Evolutionary conservation across 139 green algal species (phyloP), one percentile per base, ranked within the genome.

Genomic region (Zygnema circumcarinatum): DNA sequence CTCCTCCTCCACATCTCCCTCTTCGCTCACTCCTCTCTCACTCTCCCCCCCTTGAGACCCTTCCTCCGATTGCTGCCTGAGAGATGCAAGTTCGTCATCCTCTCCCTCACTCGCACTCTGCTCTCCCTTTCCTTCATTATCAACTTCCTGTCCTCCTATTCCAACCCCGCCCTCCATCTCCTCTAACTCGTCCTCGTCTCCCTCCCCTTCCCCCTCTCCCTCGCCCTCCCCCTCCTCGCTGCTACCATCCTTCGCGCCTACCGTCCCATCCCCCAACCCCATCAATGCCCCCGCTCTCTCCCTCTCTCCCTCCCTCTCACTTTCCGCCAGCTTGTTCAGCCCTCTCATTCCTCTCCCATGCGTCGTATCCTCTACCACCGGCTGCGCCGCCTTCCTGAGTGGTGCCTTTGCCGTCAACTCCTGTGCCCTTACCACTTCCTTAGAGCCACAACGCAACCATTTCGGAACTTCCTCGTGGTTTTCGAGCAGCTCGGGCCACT

Each of bases 1-100:
- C 22, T 85, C 79, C 54, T 85, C 79, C 32, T 85, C 79, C 62
- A 25, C 79, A 32, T 85, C 79, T 35, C 76, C 79, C 32, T 85
- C 79, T 85, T 85, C 79, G n/a, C 54, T 32, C 42, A 16, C 54
- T 85, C 68, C 79, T 83, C 62, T 22, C 76, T 67, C n/a, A n/a
- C 16, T 54, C 31, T 21, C 76, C 1, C 39, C 41, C 38, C 52
- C 53, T 83, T 35, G 16, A 80, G 36, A 38, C 25, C 76, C 76
- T 25, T 83, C 76, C 1, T 83, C 76, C n/a, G 29, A 35, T n/a
- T 35, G 29, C n/a, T n/a, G 29, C n/a, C 56, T 72, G 29, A 35
- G 29, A 35, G 29, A 72, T 72, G 29, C n/a, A 29, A n/a, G 56
- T n/a, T 36, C 67, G 2, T 25, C 69, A 56, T 78, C 69, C 69